Percentiles rank a stretch among this genome's conserved stretches.
phyloP scores from a whole-genome alignment of 78 protist species.

The Dictyostelium purpureum region DNA sequence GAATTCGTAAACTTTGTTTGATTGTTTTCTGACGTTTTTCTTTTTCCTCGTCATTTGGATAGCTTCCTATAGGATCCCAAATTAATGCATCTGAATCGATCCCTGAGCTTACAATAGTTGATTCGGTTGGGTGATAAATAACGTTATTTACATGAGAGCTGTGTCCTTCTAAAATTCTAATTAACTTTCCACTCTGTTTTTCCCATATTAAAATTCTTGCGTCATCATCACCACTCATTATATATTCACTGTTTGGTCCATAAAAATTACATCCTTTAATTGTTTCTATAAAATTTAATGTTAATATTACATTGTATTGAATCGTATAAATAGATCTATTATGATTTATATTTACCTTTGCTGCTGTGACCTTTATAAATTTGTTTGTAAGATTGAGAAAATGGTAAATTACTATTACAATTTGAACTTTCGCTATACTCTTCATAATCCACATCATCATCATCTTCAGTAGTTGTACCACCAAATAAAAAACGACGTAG shows the following conservation, averaged over 20 bases:
- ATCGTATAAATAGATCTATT: not conserved
- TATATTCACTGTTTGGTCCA: conserved; percentile 77
- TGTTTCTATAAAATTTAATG: not conserved
- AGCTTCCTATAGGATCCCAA: no score
- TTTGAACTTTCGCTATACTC: not conserved
- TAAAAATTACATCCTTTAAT: conserved; percentile 75
- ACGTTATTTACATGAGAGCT: conserved; percentile 24
- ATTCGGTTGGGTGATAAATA: conserved; percentile 42
- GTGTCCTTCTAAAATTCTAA: conserved; percentile 67
- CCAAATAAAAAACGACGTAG: no score
- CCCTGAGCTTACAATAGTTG: conserved; percentile 39
- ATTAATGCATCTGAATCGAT: conserved; percentile 28
- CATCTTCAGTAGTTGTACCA: no score
- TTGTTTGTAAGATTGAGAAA: conserved; percentile 2
- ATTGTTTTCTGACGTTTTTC: no score
- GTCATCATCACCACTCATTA: conserved; percentile 76
- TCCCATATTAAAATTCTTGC: conserved; percentile 74
- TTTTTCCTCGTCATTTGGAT: no score
- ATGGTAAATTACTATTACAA: not conserved
- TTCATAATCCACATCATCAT: not conserved
- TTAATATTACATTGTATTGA: no score
- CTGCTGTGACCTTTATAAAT: conserved; percentile 56
- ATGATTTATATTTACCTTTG: not conserved
- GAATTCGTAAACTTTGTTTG: no score
- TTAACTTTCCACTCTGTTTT: conserved; percentile 33